Evolutionary conservation across 495 filamentous ascomycete genomes (phyloP), one percentile per base, ranked within the genome.

Genomic region (Podospora pseudocomata): DNA sequence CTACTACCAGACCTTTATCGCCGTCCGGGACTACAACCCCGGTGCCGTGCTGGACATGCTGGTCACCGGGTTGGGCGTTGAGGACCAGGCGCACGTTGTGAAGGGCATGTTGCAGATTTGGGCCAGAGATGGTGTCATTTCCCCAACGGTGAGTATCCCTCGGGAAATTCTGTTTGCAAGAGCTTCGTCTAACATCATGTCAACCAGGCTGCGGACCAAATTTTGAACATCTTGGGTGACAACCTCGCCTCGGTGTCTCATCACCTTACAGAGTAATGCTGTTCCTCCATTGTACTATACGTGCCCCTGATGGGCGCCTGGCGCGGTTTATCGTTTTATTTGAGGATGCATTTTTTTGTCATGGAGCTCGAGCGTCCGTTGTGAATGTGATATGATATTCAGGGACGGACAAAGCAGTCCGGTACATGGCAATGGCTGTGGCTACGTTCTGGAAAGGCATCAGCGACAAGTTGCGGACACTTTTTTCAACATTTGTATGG

Each of bases 1-100:
- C 84, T 99, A 99, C 80, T 98, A 95, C 80, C 92, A 97, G 78
- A 94, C 92, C 74, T 99, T 99, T 77, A 95, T 99, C 75, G 94
- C 94, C 9, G 83, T 92, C 19, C 87, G 94, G 80, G 90, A 90
- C 72, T 88, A 90, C 9, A 91, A 83, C 66, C 89, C 96, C 15
- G 94, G 93, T 4, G 88, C 87, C 62, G 89, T 98, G 34, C 90
- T 99, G 70, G 94, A 98, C 82, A 85, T 86, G 44, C 93, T 90
- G 34, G 94, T 98, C 72, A 94, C 88, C 9, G 39, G 39, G 39
- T 77, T 99, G 67, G 87, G 88, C 0, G 77, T 86, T 1, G 92
- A 96, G 28, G 92, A 98, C 76, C 93, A 97, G 79, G 81, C 96
- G 64, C 92, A 97, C 75, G 87, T 99, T 55, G 87, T 98, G 2